Base-by-base conservation (phyloP, 2,329 filamentous ascomycete species). In the Colletotrichum plurivorum region DNA sequence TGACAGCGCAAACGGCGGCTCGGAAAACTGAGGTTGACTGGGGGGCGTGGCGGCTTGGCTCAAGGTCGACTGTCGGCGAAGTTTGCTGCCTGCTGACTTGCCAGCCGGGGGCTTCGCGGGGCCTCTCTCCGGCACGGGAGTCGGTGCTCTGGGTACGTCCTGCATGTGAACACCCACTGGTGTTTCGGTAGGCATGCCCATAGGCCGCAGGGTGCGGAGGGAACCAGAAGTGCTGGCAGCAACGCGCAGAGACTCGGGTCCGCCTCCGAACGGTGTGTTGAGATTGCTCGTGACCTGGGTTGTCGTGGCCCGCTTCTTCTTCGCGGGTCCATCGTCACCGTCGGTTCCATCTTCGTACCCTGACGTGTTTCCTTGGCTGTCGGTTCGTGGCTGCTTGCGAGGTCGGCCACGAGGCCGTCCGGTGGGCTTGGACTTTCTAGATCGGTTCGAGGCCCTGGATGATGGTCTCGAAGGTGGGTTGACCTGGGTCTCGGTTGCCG, bases 171-270 rank as follows among this genome's bases (percentile, higher is more conserved):
- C 85, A 41, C 80, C 82, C 36, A 76, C 70, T 4, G 83, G 76
- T 4, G 79, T 77, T 18, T 85, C 84, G 27, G 80, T 81, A 3
- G 82, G 84, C 25, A 86, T 82, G 39, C 87, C 85, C 65, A 93
- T 87, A 4, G 95, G 95, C 52, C 94, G 89, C 78, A 97, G 93
- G 55, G 91, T 92, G 51, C 95, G 92, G 67, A 98, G 86, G 5
- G 95, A 97, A 49, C 94, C 94, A 52, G 95, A 92, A 16, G 93
- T 97, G 77, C 94, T 97, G 54, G 95, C 95, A 69, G 93, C 92
- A n/a, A 97, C 94, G 56, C 95, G 89, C 27, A 98, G 84, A 4
- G 94, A 97, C 56, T 96, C 94, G 10, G 90, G 88, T 36, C 90
- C 90, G 46, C 89, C 87, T 59, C 92, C 93, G 74, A 98, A 93